phyloP scores from a whole-genome alignment of 345 rosid species.

The Citrus sp. region DNA sequence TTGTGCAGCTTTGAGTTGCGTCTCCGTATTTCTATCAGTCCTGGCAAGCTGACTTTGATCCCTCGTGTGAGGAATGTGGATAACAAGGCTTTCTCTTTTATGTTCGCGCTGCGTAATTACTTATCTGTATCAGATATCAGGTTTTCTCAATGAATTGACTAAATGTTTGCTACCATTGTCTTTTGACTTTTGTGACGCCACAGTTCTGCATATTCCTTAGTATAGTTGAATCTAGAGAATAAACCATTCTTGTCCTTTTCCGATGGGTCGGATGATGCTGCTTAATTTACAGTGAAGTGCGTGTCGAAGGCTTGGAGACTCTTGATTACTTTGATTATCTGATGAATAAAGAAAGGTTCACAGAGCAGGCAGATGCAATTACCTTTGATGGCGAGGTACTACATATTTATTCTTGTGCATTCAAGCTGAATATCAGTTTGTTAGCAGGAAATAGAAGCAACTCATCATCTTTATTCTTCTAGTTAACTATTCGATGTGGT shows the following conservation, averaged over 20 bases:
- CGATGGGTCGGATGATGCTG: conserved; percentile 20
- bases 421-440: neutral
- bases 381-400: conserved; percentile 92
- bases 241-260: conserved; percentile 10
- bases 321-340: conserved; percentile 88
- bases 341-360: conserved; percentile 60
- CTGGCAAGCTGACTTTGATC: conserved; percentile 80
- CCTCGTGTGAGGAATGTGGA: conserved; percentile 95
- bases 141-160: conserved; percentile 30
- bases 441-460: neutral
- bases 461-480: neutral
- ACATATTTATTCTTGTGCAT: neutral
- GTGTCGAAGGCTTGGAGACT: conserved; percentile 97
- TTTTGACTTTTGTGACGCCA: neutral
- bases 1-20: conserved; percentile 83
- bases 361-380: conserved; percentile 97
- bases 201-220: neutral
- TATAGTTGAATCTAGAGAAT: conserved; percentile 3
- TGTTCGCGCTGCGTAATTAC: conserved; percentile 68
- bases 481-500: neutral
- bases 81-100: conserved; percentile 75
- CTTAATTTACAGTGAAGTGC: conserved; percentile 80
- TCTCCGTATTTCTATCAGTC: conserved; percentile 66
- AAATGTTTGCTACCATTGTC: conserved; percentile 1
- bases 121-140: conserved; percentile 91